These are phyloP conservation scores for Maudiozyma turicensis DNA, from an alignment of 805 yeast genomes.

Conservation along the genomic window DNA sequence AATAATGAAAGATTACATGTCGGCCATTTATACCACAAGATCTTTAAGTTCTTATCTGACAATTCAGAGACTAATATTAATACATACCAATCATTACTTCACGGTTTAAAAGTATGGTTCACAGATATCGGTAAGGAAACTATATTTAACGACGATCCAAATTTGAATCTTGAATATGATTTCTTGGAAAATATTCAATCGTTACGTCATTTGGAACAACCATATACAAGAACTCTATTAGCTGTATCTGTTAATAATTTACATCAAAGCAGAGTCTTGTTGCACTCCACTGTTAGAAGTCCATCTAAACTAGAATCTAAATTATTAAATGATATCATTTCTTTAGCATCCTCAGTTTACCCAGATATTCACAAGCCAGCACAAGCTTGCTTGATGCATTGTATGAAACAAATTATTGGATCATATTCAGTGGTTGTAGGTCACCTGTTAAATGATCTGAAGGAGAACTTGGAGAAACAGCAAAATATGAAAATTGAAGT, in stretches of 20 bases:
- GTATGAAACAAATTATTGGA: constrained; percentile 61
- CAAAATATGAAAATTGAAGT: constrained; percentile 55
- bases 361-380: constrained; percentile 61
- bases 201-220: constrained; percentile 52
- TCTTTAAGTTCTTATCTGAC: constrained; percentile 39
- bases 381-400: constrained; percentile 53
- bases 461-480: constrained; percentile 38
- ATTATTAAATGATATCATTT: constrained; percentile 57
- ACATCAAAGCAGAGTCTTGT: constrained; percentile 63
- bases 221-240: constrained; percentile 66
- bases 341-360: constrained; percentile 59
- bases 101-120: constrained; percentile 65
- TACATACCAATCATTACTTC: constrained; percentile 50
- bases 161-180: constrained; percentile 42
- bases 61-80: constrained; percentile 55
- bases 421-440: constrained; percentile 47
- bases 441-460: constrained; percentile 34
- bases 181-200: constrained; percentile 52
- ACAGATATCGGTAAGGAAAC: constrained; percentile 72
- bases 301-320: constrained; percentile 55
- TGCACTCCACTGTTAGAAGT: constrained; percentile 63
- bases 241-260: constrained; percentile 65
- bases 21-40: constrained; percentile 54
- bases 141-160: constrained; percentile 47
- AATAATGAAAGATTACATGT: constrained; percentile 53